Base-by-base conservation (phyloP, 768 basidiomycete species). In the Lentinus tigrinus region DNA sequence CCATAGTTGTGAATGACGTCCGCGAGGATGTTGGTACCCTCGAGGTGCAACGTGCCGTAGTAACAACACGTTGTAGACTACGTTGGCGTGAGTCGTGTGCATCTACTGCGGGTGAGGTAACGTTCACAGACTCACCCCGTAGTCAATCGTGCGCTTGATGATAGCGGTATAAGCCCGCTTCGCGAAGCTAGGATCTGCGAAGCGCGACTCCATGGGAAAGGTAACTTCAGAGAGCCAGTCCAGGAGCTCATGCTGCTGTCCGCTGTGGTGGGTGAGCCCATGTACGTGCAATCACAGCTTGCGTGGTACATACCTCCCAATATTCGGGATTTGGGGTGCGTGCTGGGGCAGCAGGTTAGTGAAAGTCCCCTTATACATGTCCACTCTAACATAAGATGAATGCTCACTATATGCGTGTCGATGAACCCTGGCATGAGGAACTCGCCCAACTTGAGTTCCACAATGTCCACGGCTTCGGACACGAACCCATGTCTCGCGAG, bases 31-130 rank as follows among this genome's bases (percentile, higher is more conserved):
- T 89, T 92, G 8, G 93, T 93, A 0, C 88, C 82, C 56, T 89
- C 87, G 24, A 87, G 74, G 70, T 98, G 93, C 14, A 95, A 72
- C 2, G 85, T 88, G 8, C 85, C 92, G 68, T 92, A 96, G 72
- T 95, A 97, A 70, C 93, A 97, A 67, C 87, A 92, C 0, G 95
- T 97, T 0, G 95, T 97, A 1, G 94, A 96, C 95, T 94, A 65
- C 27, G 3, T 7, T 37, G 11, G 21, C 17, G 8, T 10, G 7
- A 31, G 9, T 24, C 14, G 40, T 36, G 26, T 19, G 26, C n/a
- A 9, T n/a, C 17, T 7, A 28, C 24, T 17, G 23, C 2, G 17
- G 28, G 34, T 36, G 31, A 9, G 17, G 26, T 5, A 11, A n/a
- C 1, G 38, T 16, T 49, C 36, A 23, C 16, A 31, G 17, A 78